Base-by-base conservation (phyloP, 2,329 filamentous ascomycete species). In the Arthrobotrys musiformis region DNA sequence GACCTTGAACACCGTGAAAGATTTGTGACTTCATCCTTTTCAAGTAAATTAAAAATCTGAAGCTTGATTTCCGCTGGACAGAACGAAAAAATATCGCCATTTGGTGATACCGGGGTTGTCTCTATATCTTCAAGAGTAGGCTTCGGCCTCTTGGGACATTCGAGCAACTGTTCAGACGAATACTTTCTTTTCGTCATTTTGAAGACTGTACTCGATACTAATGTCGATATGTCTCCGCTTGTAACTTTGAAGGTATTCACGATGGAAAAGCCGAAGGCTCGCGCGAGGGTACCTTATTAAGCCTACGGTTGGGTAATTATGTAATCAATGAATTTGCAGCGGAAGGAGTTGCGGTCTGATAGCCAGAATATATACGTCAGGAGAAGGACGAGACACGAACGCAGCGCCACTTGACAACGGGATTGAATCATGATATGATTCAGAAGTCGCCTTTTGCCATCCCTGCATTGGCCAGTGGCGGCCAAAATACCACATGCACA, bases 381-480 rank as follows among this genome's bases (percentile, higher is more conserved):
- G n/a, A n/a, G 4, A 19, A 3, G 15, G 40, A 15, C 15, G 40
- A 19, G 33, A 48, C 22, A 5, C 44, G 19, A 48, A 48, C 44
- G 3, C 44, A 6, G 19, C 19, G 15, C 26, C 44, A 48, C 44
- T 48, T 48, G 44, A 48, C 44, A 24, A 22, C 40, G 40, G 4
- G 17, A 42, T 40, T 15, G 35, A 40, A 15, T 5, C 35, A 40
- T 40, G 35, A 40, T 40, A 40, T 40, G 35, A 40, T 40, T 40
- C 35, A 40, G 13, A 40, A 15, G 15, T 40, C 35, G n/a, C 8
- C 11, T 40, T 40, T 90, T 89, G 79, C 87, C 88, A 1, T 90
- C 87, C 80, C 81, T 83, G 11, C 81, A 86, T 26, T 88, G 89
- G 80, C 85, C 89, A 81, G n/a, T 40, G 13, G n/a, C 35, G n/a